These are phyloP conservation scores for Penicillium pancosmium DNA, from an alignment of 495 filamentous ascomycete genomes.

Conservation along the genomic window DNA sequence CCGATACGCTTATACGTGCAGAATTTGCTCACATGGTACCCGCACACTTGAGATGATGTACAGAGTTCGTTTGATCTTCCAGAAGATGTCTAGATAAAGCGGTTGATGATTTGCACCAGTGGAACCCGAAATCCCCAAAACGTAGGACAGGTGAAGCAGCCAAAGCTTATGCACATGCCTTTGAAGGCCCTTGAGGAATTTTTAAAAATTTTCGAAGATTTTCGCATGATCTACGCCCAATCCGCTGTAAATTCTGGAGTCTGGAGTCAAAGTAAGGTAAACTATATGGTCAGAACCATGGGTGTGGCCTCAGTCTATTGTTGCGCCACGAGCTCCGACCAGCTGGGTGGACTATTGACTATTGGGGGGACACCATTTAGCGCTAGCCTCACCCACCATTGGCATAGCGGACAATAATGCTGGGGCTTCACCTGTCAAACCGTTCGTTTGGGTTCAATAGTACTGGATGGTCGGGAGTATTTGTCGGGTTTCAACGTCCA, in stretches of 20 bases:
- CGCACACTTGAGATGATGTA: too few species aligned
- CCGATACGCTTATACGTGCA: not conserved
- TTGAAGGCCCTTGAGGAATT: not conserved
- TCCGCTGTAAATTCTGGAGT: slow-evolving; percentile 9
- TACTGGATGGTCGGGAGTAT: slow-evolving; percentile 1
- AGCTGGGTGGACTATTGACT: slow-evolving; percentile 17
- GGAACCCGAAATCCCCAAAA: not conserved
- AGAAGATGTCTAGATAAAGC: not conserved
- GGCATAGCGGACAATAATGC: slow-evolving; percentile 7
- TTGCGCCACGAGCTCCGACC: slow-evolving; percentile 3
- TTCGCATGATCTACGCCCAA: slow-evolving; percentile 17
- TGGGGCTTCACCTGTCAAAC: slow-evolving; percentile 23
- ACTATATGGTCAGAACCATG: slow-evolving; percentile 16
- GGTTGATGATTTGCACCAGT: not conserved
- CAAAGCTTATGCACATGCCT: not conserved
- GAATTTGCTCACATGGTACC: too few species aligned
- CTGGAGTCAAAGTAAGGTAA: not conserved
- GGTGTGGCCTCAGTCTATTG: slow-evolving; percentile 16
- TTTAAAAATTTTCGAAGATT: not conserved
- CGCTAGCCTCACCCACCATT: slow-evolving; percentile 20
- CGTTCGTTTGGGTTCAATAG: slow-evolving; percentile 29
- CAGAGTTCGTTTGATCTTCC: not conserved
- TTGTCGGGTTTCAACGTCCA: not conserved
- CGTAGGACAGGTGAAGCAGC: not conserved
- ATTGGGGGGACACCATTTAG: slow-evolving; percentile 26